These are phyloP conservation scores for Daedaleopsis sinensis DNA, from an alignment of 768 basidiomycete genomes.

Conservation along the genomic window DNA sequence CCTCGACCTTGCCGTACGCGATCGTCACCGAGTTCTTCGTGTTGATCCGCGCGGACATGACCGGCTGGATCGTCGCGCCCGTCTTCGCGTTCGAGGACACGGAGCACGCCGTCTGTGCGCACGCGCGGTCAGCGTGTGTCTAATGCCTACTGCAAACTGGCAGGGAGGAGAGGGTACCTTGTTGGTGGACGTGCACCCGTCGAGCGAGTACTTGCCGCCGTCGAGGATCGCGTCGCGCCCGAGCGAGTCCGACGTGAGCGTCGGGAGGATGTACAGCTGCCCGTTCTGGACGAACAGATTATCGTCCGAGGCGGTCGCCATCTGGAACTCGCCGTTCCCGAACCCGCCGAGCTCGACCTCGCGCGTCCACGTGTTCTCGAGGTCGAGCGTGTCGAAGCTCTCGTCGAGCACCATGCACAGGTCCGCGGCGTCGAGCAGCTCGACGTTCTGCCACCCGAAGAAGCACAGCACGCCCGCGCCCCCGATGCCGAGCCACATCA, in stretches of 20 bases:
- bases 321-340: slow-evolving; percentile 61
- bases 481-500: slow-evolving; percentile 45
- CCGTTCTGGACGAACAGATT: slow-evolving; percentile 52
- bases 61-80: slow-evolving; percentile 50
- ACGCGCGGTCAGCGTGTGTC: slow-evolving; percentile 9
- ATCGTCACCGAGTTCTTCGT: slow-evolving; percentile 52
- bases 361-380: slow-evolving; percentile 44
- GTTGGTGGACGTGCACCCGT: slow-evolving; percentile 23
- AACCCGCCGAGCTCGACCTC: slow-evolving; percentile 60
- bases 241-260: slow-evolving; percentile 55
- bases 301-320: slow-evolving; percentile 44
- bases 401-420: slow-evolving; percentile 53
- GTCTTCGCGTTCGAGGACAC: slow-evolving; percentile 37
- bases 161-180: slow-evolving; percentile 3
- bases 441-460: slow-evolving; percentile 44
- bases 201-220: slow-evolving; percentile 23
- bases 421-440: slow-evolving; percentile 37
- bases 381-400: slow-evolving; percentile 49
- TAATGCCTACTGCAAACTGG: background rate
- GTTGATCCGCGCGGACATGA: slow-evolving; percentile 55
- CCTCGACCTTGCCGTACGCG: slow-evolving; percentile 59
- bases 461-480: slow-evolving; percentile 48
- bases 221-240: slow-evolving; percentile 41
- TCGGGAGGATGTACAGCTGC: slow-evolving; percentile 60
- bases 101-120: slow-evolving; percentile 43